A percentile compares a stretch with the other conserved stretches of the same genome.
These are phyloP conservation scores for Podospora conica DNA, from an alignment of 495 filamentous ascomycete genomes.

Conservation along the genomic window DNA sequence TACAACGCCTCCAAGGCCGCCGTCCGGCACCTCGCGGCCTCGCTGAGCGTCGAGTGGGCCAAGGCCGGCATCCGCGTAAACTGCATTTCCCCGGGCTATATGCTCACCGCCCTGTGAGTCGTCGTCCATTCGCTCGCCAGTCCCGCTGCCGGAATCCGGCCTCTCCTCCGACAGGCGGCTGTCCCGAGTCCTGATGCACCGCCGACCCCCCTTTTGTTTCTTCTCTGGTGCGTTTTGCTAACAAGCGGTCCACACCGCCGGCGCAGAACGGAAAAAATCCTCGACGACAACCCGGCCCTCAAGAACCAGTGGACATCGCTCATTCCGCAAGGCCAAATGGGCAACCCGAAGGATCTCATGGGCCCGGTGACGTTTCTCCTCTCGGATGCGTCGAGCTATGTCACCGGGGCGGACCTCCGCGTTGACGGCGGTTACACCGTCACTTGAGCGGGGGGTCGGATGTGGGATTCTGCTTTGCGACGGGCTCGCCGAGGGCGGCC, in stretches of 20 bases:
- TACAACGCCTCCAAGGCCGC: conserved; percentile 90
- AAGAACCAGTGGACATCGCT: conserved; percentile 82
- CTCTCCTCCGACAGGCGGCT: background rate
- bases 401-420: conserved; percentile 83
- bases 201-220: no score
- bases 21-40: conserved; percentile 73
- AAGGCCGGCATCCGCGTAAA: conserved; percentile 79
- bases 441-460: conserved; percentile 34
- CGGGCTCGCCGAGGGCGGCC: no score
- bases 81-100: conserved; percentile 86
- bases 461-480: background rate
- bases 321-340: conserved; percentile 90
- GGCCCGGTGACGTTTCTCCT: conserved; percentile 85
- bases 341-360: conserved; percentile 85
- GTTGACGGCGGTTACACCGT: conserved; percentile 91
- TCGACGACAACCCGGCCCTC: conserved; percentile 85
- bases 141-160: background rate
- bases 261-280: conserved; percentile 80
- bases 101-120: conserved; percentile 83
- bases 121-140: background rate
- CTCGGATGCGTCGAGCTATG: conserved; percentile 77
- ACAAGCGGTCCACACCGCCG: background rate
- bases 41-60: conserved; percentile 86
- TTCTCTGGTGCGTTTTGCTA: no score
- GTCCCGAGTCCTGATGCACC: background rate